These are phyloP conservation scores for Thecaphora frezii DNA, from an alignment of 1,284 basidiomycete species.

Conservation along the genomic window DNA sequence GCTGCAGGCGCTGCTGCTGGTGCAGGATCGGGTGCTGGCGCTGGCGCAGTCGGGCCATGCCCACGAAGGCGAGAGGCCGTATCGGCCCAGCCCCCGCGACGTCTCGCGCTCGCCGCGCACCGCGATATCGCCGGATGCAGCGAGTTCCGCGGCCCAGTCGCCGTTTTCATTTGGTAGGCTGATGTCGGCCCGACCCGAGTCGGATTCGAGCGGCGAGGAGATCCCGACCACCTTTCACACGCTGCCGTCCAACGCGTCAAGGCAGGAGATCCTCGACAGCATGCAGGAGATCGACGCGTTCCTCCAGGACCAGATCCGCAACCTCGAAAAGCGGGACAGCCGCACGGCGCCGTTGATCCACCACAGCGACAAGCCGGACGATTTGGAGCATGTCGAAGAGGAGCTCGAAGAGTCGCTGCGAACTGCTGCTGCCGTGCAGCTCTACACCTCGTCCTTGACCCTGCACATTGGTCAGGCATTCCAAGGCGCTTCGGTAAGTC, in stretches of 20 bases:
- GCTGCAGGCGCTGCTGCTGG: slow-evolving; percentile 43
- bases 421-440: slow-evolving; percentile 44
- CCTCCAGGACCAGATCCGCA: slow-evolving; percentile 47
- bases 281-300: slow-evolving; percentile 48
- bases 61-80: slow-evolving; percentile 4
- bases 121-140: not conserved
- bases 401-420: slow-evolving; percentile 44
- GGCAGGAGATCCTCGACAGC: slow-evolving; percentile 44
- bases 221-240: slow-evolving; percentile 26
- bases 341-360: slow-evolving; percentile 21
- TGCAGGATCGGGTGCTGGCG: slow-evolving; percentile 49
- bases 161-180: slow-evolving; percentile 28
- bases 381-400: slow-evolving; percentile 32
- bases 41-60: slow-evolving; percentile 30
- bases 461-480: slow-evolving; percentile 53
- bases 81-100: slow-evolving; percentile 5
- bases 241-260: slow-evolving; percentile 29
- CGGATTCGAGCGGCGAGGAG: slow-evolving; percentile 17
- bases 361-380: slow-evolving; percentile 13
- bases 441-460: slow-evolving; percentile 50
- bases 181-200: slow-evolving; percentile 16
- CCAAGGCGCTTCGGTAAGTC: slow-evolving; percentile 37
- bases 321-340: slow-evolving; percentile 25
- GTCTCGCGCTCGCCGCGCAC: slow-evolving; percentile 7
- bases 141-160: slow-evolving; percentile 12